phyloP scores from a whole-genome alignment of 352 stramenopile genomes.

The Globisporangium abappressorium region DNA sequence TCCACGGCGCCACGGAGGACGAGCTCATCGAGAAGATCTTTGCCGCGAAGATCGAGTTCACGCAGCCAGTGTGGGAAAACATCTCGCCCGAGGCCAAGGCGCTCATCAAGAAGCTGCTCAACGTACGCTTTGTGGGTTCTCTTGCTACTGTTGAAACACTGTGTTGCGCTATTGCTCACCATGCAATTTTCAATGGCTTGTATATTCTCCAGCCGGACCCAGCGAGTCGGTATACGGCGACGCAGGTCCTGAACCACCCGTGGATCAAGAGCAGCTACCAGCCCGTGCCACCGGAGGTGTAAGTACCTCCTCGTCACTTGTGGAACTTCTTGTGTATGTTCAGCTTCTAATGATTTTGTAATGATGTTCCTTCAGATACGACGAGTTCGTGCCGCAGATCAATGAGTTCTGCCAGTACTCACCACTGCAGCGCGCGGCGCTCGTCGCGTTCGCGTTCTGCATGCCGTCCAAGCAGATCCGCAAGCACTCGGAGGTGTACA shows the following conservation, averaged over 20 bases:
- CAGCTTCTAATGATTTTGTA: too few species aligned
- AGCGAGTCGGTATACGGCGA: conserved; percentile 49
- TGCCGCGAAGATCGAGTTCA: conserved; percentile 53
- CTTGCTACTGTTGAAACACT: neutral
- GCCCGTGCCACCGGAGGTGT: conserved; percentile 37
- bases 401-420: conserved; percentile 71
- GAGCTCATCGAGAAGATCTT: conserved; percentile 78
- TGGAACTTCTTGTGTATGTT: neutral
- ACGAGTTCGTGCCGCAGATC: conserved; percentile 59
- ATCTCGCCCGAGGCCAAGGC: conserved; percentile 65
- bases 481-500: conserved; percentile 65
- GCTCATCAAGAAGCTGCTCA: conserved; percentile 71
- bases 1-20: conserved; percentile 65
- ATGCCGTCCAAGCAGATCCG: conserved; percentile 55
- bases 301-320: conserved; percentile 10
- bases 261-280: conserved; percentile 66
- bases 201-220: conserved; percentile 35
- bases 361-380: conserved; percentile 29
- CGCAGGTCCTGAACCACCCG: conserved; percentile 60
- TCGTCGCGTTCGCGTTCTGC: conserved; percentile 72
- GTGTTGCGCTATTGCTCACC: neutral
- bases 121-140: conserved; percentile 27
- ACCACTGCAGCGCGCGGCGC: conserved; percentile 50
- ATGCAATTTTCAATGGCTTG: neutral
- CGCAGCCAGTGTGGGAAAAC: conserved; percentile 44